Evolutionary conservation across 2,329 filamentous ascomycete genomes (phyloP), one percentile per base, ranked within the genome.

Genomic region (Dendrostoma leiphaemia): DNA sequence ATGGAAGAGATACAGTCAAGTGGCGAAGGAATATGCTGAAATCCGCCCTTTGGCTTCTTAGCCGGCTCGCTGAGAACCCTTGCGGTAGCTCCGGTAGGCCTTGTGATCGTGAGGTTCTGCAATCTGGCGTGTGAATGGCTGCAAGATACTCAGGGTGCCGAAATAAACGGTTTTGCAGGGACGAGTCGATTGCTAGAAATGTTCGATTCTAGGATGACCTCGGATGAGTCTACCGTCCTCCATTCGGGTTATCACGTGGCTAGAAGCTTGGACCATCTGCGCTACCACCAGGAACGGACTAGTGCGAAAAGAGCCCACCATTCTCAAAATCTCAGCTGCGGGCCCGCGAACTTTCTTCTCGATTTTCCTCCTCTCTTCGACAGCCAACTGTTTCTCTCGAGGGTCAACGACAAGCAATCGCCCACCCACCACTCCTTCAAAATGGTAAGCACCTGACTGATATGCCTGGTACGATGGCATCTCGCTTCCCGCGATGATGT

Each of bases 381-480:
- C 49, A 58, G 53, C 49, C 56, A 53, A 56, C 45, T 50, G 43
- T 40, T 57, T 57, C 54, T 53, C 53, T 58, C 49, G 51, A 59
- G 54, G 56, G 46, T 72, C 75, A 69, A 73, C 68, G 69, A 70
- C 71, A 71, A 74, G 73, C 74, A 55, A 44, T 55, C 48, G 76
- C 74, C 67, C 72, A 71, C 74, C 72, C 40, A 51, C 71, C 74
- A 72, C 75, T 75, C 75, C 72, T 76, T 72, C 71, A 78, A 70
- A 73, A 85, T 85, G 82, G 82, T 86, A 84, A 85, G 82, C 76
- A 75, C 63, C 63, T 73, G 63, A 76, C 65, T 60, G 62, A 60
- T 51, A 63, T 61, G 63, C 62, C 59, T 58, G 54, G 49, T 51
- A 53, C 48, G 19, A 51, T 55, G 24, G 50, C 34, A 38, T 50